Evolutionary conservation across 2,329 filamentous ascomycete species (phyloP).

Genomic region (Ilyonectria sp.): DNA sequence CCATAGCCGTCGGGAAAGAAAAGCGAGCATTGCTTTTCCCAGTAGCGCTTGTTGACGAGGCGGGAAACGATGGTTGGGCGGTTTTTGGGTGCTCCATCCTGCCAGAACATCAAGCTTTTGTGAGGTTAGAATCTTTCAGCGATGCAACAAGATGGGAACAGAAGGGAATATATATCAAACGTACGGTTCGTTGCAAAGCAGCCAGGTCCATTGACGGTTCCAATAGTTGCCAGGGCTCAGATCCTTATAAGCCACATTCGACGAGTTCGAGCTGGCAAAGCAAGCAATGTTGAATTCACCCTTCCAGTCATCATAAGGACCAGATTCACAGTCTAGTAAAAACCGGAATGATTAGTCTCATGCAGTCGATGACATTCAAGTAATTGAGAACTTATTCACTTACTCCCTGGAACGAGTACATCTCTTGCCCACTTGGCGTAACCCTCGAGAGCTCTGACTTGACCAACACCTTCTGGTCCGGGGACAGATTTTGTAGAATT

Average conservation of each 20-base stretch:
- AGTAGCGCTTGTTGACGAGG: constrained; percentile 66
- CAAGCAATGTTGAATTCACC: constrained; percentile 53
- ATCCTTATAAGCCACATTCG: constrained; percentile 66
- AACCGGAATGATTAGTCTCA: background rate
- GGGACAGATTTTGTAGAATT: constrained; percentile 6
- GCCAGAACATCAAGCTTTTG: constrained; percentile 42
- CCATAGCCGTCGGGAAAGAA: constrained; percentile 66
- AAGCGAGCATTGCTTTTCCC: constrained; percentile 70
- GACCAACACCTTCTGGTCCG: constrained; percentile 20
- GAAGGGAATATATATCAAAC: constrained; percentile 10
- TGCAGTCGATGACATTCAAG: background rate
- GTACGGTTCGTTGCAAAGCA: constrained; percentile 74
- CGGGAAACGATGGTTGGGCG: constrained; percentile 66
- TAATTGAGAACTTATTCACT: constrained; percentile 2
- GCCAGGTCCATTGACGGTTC: constrained; percentile 72
- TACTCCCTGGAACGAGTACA: constrained; percentile 22
- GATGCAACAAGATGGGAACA: background rate
- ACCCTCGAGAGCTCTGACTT: constrained; percentile 16
- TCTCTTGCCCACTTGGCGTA: constrained; percentile 24
- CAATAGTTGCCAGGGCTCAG: constrained; percentile 59
- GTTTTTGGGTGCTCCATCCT: constrained; percentile 62
- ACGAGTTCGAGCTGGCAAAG: constrained; percentile 67
- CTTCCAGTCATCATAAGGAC: constrained; percentile 19
- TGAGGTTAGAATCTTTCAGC: background rate
- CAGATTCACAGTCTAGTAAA: constrained; percentile 23